phyloP scores from a whole-genome alignment of 2,329 filamentous ascomycete species.

The Ceratocystis albifundus region DNA sequence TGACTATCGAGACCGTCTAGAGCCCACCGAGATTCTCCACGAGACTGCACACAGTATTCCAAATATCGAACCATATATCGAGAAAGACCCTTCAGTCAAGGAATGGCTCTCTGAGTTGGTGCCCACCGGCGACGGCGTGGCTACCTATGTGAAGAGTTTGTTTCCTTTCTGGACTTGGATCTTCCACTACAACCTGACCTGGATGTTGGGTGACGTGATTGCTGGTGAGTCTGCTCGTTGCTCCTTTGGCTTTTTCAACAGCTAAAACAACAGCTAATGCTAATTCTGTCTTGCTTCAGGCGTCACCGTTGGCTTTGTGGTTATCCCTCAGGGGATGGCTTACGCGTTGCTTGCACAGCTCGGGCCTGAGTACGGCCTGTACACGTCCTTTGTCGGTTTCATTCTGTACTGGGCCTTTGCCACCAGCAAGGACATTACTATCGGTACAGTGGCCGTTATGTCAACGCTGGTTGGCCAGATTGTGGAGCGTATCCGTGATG shows the following conservation, averaged over 20 bases:
- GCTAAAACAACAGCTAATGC: neutral
- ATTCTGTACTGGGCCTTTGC: slow-evolving; percentile 96
- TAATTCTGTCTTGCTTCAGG: slow-evolving; percentile 34
- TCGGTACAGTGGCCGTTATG: slow-evolving; percentile 55
- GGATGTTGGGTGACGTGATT: slow-evolving; percentile 38
- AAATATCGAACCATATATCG: slow-evolving; percentile 23
- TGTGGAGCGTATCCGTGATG: slow-evolving; percentile 33
- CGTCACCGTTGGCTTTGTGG: slow-evolving; percentile 61
- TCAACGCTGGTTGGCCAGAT: slow-evolving; percentile 42
- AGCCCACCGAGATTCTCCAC: slow-evolving; percentile 27
- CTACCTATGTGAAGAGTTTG: slow-evolving; percentile 32
- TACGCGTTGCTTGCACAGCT: slow-evolving; percentile 41
- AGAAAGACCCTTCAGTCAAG: slow-evolving; percentile 16
- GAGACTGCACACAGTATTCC: slow-evolving; percentile 26
- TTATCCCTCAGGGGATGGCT: slow-evolving; percentile 44
- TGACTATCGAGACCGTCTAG: slow-evolving; percentile 27
- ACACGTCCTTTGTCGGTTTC: slow-evolving; percentile 88
- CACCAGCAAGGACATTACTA: slow-evolving; percentile 96
- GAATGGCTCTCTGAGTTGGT: slow-evolving; percentile 20
- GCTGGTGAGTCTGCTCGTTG: slow-evolving; percentile 47
- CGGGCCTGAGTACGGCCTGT: slow-evolving; percentile 40
- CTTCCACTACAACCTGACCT: slow-evolving; percentile 39
- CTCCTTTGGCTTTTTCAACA: neutral
- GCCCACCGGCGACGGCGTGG: slow-evolving; percentile 18
- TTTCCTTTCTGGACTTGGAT: slow-evolving; percentile 43